Evolutionary conservation across 2,329 filamentous ascomycete species (phyloP).

Genomic region (Clarireedia hainanense): DNA sequence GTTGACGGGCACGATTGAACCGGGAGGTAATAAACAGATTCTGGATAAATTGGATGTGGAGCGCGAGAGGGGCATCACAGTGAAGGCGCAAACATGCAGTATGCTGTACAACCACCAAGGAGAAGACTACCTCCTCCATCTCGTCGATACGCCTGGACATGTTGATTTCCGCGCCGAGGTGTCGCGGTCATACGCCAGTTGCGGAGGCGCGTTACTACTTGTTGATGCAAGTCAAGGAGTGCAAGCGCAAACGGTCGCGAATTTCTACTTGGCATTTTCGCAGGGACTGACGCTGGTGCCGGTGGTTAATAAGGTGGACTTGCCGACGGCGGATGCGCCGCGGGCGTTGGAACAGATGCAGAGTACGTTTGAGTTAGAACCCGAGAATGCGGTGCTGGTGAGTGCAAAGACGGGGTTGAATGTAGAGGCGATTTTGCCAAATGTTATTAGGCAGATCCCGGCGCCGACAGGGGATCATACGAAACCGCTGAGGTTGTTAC

Average conservation of each 20-base stretch:
- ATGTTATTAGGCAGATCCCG: conserved; percentile 78
- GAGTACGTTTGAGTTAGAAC: conserved; percentile 79
- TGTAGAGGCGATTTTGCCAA: conserved; percentile 73
- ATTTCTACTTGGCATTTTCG: conserved; percentile 95
- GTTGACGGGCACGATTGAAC: conserved; percentile 84
- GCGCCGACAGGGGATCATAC: conserved; percentile 64
- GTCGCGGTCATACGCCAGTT: conserved; percentile 90
- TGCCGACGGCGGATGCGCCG: conserved; percentile 80
- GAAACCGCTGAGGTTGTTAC: conserved; percentile 71
- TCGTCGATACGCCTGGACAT: conserved; percentile 95
- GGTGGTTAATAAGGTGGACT: conserved; percentile 94
- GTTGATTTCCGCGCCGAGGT: conserved; percentile 98
- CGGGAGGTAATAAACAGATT: conserved; percentile 87
- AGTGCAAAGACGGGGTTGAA: conserved; percentile 93
- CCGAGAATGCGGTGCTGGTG: conserved; percentile 65
- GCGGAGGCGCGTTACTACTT: conserved; percentile 82
- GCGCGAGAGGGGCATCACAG: conserved; percentile 90
- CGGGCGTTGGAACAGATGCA: conserved; percentile 81
- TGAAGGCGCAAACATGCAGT: conserved; percentile 96
- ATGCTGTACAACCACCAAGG: conserved; percentile 91
- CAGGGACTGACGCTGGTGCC: conserved; percentile 82
- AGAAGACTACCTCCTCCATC: conserved; percentile 83
- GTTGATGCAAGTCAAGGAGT: conserved; percentile 96
- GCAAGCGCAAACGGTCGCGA: conserved; percentile 95
- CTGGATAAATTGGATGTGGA: conserved; percentile 97